A percentile compares a stretch with the other conserved stretches of the same genome.
Evolutionary conservation across 139 green algal species (phyloP).

Genomic region (Ettlia oleoabundans): DNA sequence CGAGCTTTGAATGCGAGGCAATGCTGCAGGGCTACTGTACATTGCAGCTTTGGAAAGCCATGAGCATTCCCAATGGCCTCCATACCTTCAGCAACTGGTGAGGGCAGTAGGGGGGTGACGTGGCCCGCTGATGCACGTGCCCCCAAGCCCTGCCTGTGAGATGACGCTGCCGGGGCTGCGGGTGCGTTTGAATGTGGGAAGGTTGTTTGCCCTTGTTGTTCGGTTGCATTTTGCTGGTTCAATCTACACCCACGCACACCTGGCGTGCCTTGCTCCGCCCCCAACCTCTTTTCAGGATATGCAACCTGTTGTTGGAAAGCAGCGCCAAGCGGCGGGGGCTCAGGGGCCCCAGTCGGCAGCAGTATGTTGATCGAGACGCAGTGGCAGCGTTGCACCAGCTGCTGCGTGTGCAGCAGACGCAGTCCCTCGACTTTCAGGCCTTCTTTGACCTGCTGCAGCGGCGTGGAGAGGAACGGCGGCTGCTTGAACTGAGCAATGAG

Average conservation of each 20-base stretch:
- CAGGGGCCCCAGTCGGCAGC: conserved; percentile 3
- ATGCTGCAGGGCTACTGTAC: conserved; percentile 54
- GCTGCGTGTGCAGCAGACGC: conserved; percentile 48
- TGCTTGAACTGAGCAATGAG: conserved; percentile 56
- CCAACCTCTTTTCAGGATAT: conserved; percentile 36
- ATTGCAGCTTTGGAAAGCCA: conserved; percentile 39
- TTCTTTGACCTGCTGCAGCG: conserved; percentile 66
- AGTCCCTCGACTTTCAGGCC: conserved; percentile 47
- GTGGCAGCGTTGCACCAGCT: conserved; percentile 51
- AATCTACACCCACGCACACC: too few species aligned
- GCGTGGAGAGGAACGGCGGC: conserved; percentile 46
- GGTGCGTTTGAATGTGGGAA: too few species aligned
- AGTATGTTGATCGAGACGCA: conserved; percentile 47
- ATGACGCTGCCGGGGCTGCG: not conserved
- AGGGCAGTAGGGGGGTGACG: not conserved
- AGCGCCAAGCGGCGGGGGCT: conserved; percentile 26
- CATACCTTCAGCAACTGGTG: conserved; percentile 50
- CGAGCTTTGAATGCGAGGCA: conserved; percentile 45
- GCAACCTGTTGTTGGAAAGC: conserved; percentile 42
- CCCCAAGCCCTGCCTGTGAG: not conserved
- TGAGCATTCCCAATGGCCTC: conserved; percentile 30
- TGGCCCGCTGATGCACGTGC: not conserved
- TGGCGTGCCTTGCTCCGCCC: too few species aligned
- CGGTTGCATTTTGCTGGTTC: too few species aligned
- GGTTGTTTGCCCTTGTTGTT: too few species aligned